These are phyloP conservation scores for Orbilia brochopaga DNA, from an alignment of 2,329 filamentous ascomycete species.

Conservation along the genomic window DNA sequence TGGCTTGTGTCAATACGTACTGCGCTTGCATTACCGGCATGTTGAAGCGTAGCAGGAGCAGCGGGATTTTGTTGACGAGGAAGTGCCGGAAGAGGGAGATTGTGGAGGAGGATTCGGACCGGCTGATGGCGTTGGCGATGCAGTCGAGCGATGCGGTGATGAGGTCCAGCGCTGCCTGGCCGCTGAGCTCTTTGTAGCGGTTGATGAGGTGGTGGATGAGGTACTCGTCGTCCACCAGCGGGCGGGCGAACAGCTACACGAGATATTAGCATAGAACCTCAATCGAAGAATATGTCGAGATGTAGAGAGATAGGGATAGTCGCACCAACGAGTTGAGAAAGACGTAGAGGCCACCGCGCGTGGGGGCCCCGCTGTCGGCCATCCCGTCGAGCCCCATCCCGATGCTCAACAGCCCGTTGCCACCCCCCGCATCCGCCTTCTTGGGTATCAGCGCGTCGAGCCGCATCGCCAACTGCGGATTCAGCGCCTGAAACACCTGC, in stretches of 20 bases:
- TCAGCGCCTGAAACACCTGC: slow-evolving; percentile 52
- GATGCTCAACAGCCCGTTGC: slow-evolving; percentile 51
- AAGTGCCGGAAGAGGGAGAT: slow-evolving; percentile 83
- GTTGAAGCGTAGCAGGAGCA: slow-evolving; percentile 67
- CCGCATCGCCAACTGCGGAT: slow-evolving; percentile 48
- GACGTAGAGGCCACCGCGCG: slow-evolving; percentile 46
- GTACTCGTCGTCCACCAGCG: slow-evolving; percentile 78
- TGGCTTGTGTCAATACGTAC: slow-evolving; percentile 69
- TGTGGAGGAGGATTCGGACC: slow-evolving; percentile 66
- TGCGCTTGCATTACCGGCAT: slow-evolving; percentile 68
- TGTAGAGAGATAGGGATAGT: background rate
- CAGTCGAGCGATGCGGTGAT: slow-evolving; percentile 89
- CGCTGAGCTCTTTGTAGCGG: slow-evolving; percentile 81
- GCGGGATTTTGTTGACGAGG: slow-evolving; percentile 74
- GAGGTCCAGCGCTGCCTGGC: slow-evolving; percentile 78
- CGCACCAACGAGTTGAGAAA: slow-evolving; percentile 49
- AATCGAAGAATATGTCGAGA: background rate
- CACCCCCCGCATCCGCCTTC: slow-evolving; percentile 36
- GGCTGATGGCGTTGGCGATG: slow-evolving; percentile 82
- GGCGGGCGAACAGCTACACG: slow-evolving; percentile 76
- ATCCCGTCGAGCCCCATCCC: slow-evolving; percentile 51
- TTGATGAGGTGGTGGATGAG: slow-evolving; percentile 82
- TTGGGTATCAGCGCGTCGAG: slow-evolving; percentile 52
- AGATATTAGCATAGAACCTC: slow-evolving; percentile 56
- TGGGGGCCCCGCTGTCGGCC: slow-evolving; percentile 52